Evolutionary conservation across 805 yeast genomes (phyloP), one percentile per base, ranked within the genome.

Genomic region (Monosporozyma aerobia): DNA sequence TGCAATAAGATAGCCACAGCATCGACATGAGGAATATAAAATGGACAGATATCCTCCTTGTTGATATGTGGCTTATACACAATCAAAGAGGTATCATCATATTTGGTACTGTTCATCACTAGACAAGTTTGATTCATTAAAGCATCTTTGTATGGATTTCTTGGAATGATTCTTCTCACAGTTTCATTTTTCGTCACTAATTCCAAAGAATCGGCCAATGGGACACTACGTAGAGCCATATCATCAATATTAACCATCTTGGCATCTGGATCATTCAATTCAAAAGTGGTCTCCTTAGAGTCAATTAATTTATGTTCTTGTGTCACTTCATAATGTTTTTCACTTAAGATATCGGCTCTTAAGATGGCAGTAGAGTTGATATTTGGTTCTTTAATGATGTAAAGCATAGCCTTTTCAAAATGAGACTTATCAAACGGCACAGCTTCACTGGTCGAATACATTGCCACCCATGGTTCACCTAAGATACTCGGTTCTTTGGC

Each of bases 281-380:
- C 47, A 25, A 39, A 45, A n/a, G 37, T 40, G 19, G 44, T 33
- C 23, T 22, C 32, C 5, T 23, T 41, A n/a, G 27, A 16, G 6
- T 48, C 71, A n/a, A 23, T 30, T 11, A 40, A 16, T 5, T n/a
- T 22, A 5, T 44, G 29, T 19, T 19, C 49, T 13, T 22, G 7
- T 23, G 22, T 7, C 3, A 53, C 45, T 23, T 71, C 74, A 60
- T 73, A 80, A 6, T 61, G 68, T 52, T 70, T 71, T 58, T 82
- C 85, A 45, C 73, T 72, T 47, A 87, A 64, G 25, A 90, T 80
- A 69, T 92, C 97, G 0, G 97, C 95, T 58, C 98, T 73, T 69
- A 92, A 73, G 35, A 90, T 85, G 37, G 89, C 94, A 0, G 97
- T 86, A 10, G 97, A 90, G 69, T 90, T 92, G 69, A 89, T 86